Evolutionary conservation across 352 stramenopile species (phyloP).

Genomic region (Pythium monospermum): DNA sequence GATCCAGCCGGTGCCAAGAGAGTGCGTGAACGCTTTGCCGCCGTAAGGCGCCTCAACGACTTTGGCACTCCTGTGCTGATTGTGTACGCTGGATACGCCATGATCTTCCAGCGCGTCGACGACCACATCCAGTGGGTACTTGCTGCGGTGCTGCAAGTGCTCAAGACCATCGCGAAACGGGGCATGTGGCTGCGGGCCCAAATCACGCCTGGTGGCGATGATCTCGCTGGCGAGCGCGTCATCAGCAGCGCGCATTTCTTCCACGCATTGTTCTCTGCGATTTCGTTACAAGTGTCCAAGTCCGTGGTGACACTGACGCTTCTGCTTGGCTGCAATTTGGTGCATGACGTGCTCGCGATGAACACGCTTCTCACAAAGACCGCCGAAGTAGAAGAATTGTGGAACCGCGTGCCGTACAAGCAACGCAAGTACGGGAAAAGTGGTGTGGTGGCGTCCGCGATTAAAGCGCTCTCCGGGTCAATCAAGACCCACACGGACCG

Average conservation of each 20-base stretch:
- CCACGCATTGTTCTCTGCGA: slow-evolving; percentile 32
- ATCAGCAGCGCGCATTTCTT: slow-evolving; percentile 24
- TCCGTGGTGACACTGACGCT: slow-evolving; percentile 22
- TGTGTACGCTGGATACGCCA: slow-evolving; percentile 27
- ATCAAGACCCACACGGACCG: background rate
- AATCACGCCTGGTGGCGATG: slow-evolving; percentile 17
- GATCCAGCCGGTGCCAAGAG: slow-evolving; percentile 4
- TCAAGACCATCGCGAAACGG: slow-evolving; percentile 22
- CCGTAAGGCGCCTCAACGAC: slow-evolving; percentile 2
- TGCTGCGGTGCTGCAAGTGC: slow-evolving; percentile 24
- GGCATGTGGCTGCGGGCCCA: slow-evolving; percentile 19
- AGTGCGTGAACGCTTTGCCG: slow-evolving; percentile 1
- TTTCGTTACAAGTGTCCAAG: slow-evolving; percentile 35
- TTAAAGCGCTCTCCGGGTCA: background rate
- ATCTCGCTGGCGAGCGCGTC: slow-evolving; percentile 20
- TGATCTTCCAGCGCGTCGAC: slow-evolving; percentile 24
- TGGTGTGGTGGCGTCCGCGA: background rate
- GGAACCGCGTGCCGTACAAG: background rate
- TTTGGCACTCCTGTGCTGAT: slow-evolving; percentile 18
- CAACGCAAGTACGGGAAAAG: background rate
- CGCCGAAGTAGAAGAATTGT: background rate
- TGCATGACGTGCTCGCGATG: slow-evolving; percentile 10
- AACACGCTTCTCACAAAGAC: background rate
- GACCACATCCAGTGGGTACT: slow-evolving; percentile 22
- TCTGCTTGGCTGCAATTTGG: slow-evolving; percentile 21